Percentiles rank a stretch among this genome's conserved stretches.
Conservation (phyloP, 176 grass and related monocot genomes). For the Pontederia paniculata region DNA sequence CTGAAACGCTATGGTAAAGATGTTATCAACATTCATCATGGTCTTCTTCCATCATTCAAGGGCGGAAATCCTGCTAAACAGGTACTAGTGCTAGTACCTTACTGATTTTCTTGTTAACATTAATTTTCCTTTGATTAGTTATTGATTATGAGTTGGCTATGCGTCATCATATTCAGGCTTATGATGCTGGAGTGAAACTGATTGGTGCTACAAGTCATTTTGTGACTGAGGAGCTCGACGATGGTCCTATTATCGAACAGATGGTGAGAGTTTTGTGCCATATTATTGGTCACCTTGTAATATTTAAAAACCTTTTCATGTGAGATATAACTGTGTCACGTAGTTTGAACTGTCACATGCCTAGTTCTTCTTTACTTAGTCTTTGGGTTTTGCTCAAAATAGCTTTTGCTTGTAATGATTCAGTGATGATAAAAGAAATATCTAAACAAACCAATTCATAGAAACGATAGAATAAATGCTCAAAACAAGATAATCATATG, state of each 20-base stretch:
- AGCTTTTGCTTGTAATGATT: too few species aligned
- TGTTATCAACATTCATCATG: constrained; percentile 95
- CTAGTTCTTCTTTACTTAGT: too few species aligned
- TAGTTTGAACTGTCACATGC: too few species aligned
- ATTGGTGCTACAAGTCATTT: constrained; percentile 97
- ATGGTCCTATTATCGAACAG: constrained; percentile 86
- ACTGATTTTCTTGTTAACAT: not conserved
- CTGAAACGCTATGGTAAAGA: constrained; percentile 81
- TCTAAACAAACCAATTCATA: too few species aligned
- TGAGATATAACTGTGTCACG: not conserved
- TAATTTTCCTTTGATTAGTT: not conserved
- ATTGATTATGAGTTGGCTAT: not conserved
- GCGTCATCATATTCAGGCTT: constrained; percentile 50
- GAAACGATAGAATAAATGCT: too few species aligned
- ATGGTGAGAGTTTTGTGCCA: constrained; percentile 39
- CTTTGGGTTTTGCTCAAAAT: too few species aligned
- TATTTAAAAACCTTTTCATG: constrained; percentile 1
- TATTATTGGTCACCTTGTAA: not conserved
- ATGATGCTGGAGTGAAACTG: constrained; percentile 89
- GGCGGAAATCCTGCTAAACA: constrained; percentile 83
- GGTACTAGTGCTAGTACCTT: constrained; percentile 29
- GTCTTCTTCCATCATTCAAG: constrained; percentile 95
- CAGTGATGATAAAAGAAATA: too few species aligned
- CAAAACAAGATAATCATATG: too few species aligned
- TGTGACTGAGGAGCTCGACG: constrained; percentile 83